Evolutionary conservation across 148 eudicot genomes (phyloP).

Genomic region (Silene latifolia): DNA sequence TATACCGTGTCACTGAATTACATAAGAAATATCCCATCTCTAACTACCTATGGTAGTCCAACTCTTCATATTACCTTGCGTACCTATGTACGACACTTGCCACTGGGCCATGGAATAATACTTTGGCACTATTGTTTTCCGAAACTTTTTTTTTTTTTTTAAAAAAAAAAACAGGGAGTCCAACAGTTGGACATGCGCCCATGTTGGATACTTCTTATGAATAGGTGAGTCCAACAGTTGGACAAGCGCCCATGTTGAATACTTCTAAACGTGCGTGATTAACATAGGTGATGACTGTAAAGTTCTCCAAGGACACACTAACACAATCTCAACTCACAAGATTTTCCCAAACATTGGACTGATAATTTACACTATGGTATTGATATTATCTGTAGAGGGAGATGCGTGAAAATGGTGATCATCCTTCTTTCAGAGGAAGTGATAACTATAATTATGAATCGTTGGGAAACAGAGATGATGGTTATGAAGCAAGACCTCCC

Average conservation of each 20-base stretch:
- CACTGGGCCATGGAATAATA: too few species aligned
- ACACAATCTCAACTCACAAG: background rate
- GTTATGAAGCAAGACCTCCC: conserved; percentile 58
- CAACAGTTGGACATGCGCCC: too few species aligned
- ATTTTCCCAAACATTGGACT: background rate
- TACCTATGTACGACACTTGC: too few species aligned
- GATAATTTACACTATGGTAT: conserved; percentile 9
- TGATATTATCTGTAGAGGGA: conserved; percentile 40
- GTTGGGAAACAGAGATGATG: conserved; percentile 54
- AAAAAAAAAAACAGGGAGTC: too few species aligned
- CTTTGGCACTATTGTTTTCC: too few species aligned
- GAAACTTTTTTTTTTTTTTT: too few species aligned
- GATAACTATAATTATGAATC: conserved; percentile 39
- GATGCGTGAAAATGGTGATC: conserved; percentile 41
- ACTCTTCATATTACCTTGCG: too few species aligned
- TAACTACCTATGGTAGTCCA: background rate
- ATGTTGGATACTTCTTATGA: too few species aligned
- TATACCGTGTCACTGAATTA: background rate
- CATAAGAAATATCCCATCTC: background rate
- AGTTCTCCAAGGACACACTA: background rate
- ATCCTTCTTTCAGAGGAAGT: conserved; percentile 35
- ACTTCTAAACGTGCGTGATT: background rate
- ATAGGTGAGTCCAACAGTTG: too few species aligned
- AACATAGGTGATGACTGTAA: background rate
- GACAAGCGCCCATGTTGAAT: too few species aligned